Conservation (phyloP, 2,329 filamentous ascomycete species). For the Talaromyces atroroseus region DNA sequence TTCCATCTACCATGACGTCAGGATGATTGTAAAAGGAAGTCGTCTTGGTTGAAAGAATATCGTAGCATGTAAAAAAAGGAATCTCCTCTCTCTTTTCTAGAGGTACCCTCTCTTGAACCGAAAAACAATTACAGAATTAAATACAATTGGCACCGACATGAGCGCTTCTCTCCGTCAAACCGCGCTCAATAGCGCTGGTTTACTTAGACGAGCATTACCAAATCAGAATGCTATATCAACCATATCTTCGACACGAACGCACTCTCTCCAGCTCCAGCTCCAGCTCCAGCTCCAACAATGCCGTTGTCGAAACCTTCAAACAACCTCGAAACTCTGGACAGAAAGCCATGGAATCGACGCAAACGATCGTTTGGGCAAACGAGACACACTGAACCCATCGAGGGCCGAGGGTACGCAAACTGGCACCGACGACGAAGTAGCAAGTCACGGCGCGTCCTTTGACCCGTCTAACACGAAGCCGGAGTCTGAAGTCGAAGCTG, state of each 20-base stretch:
- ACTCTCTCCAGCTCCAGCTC: neutral
- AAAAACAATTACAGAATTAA: neutral
- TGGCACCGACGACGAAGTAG: constrained; percentile 58
- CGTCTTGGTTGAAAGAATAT: neutral
- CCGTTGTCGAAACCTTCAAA: constrained; percentile 3
- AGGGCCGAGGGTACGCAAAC: constrained; percentile 63
- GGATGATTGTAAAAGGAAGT: neutral
- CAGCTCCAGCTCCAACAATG: neutral
- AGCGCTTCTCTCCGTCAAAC: constrained; percentile 2
- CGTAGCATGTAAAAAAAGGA: neutral
- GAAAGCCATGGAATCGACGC: constrained; percentile 5
- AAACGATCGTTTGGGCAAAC: constrained; percentile 33
- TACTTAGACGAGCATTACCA: neutral
- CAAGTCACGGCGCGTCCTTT: constrained; percentile 60
- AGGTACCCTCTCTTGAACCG: neutral
- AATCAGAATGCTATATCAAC: neutral
- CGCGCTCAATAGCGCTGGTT: neutral
- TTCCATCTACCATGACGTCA: neutral
- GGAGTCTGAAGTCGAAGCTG: constrained; percentile 46
- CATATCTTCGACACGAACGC: neutral
- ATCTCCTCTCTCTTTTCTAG: neutral
- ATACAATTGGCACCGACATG: neutral
- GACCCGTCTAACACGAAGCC: constrained; percentile 63
- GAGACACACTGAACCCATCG: constrained; percentile 59
- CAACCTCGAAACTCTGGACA: constrained; percentile 4